Evolutionary conservation across 495 filamentous ascomycete species (phyloP).

Genomic region (Entonaema liquescens): DNA sequence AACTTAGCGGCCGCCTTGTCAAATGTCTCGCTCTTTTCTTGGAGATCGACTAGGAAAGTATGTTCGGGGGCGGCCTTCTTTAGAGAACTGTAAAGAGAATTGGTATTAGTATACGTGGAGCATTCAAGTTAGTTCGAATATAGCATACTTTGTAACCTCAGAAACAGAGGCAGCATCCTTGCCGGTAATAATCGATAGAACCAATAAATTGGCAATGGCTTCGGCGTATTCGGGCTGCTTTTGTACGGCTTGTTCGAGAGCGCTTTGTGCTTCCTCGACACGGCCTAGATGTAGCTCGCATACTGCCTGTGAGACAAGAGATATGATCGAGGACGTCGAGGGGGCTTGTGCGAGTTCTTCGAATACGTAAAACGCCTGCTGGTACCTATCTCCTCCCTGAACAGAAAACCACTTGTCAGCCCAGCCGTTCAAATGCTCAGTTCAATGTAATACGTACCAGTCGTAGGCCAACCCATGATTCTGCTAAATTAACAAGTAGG

Average conservation of each 20-base stretch:
- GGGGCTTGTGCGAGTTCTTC: slow-evolving; percentile 93
- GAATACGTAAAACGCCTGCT: slow-evolving; percentile 97
- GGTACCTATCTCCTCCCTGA: slow-evolving; percentile 94
- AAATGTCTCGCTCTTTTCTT: slow-evolving; percentile 80
- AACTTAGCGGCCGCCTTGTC: slow-evolving; percentile 83
- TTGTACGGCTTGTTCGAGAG: slow-evolving; percentile 79
- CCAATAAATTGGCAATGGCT: slow-evolving; percentile 80
- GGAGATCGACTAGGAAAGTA: slow-evolving; percentile 69
- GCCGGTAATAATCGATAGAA: slow-evolving; percentile 78
- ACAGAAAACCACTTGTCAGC: slow-evolving; percentile 2
- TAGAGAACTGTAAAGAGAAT: slow-evolving; percentile 59
- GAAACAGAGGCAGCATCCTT: slow-evolving; percentile 59
- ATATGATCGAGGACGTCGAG: slow-evolving; percentile 70
- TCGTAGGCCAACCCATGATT: slow-evolving; percentile 92
- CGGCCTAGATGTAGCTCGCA: slow-evolving; percentile 92
- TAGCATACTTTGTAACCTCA: slow-evolving; percentile 67
- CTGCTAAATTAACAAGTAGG: slow-evolving; percentile 90
- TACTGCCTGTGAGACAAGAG: slow-evolving; percentile 86
- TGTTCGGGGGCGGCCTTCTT: slow-evolving; percentile 67
- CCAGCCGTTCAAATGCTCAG: neutral
- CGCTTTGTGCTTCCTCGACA: slow-evolving; percentile 86
- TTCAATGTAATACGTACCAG: slow-evolving; percentile 66
- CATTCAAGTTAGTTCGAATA: neutral
- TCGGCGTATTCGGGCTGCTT: slow-evolving; percentile 76
- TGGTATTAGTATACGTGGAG: neutral